These are phyloP conservation scores for Irpex sp. DNA, from an alignment of 1,284 basidiomycete species.

Conservation along the genomic window DNA sequence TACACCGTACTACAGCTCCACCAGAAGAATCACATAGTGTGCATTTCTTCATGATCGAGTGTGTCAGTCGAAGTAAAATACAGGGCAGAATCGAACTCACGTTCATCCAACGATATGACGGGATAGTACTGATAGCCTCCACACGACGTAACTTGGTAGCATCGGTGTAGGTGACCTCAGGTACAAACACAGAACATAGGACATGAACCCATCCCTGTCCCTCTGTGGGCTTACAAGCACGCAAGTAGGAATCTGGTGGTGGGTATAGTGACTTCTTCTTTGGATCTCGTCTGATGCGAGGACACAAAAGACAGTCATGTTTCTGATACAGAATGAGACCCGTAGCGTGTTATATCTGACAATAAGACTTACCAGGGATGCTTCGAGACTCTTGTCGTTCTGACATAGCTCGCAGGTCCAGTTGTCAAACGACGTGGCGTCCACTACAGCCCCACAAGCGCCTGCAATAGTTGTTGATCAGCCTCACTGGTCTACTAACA, in stretches of 20 bases:
- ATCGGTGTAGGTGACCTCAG: conserved; percentile 81
- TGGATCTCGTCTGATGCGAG: conserved; percentile 48
- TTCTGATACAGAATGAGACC: conserved; percentile 42
- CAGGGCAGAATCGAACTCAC: conserved; percentile 37
- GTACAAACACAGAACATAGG: conserved; percentile 85
- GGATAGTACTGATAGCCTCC: conserved; percentile 83
- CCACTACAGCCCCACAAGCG: conserved; percentile 66
- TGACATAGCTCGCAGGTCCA: conserved; percentile 87
- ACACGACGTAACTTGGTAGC: conserved; percentile 68
- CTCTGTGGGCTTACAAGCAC: conserved; percentile 91
- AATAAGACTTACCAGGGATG: conserved; percentile 57
- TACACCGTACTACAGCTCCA: conserved; percentile 84
- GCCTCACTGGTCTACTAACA: conserved; percentile 7
- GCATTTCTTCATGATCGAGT: conserved; percentile 42
- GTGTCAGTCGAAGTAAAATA: not conserved
- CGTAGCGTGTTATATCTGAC: not conserved
- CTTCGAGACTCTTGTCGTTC: conserved; percentile 76
- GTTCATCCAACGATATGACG: conserved; percentile 58
- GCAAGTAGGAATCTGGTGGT: conserved; percentile 67
- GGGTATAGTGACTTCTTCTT: conserved; percentile 42
- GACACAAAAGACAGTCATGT: conserved; percentile 73
- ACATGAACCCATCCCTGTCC: conserved; percentile 92
- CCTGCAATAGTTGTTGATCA: conserved; percentile 30
- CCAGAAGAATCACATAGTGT: conserved; percentile 61
- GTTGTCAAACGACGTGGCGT: conserved; percentile 56